Conservation (phyloP, 2,329 filamentous ascomycete species). For the Chaetomium olivaceum region DNA sequence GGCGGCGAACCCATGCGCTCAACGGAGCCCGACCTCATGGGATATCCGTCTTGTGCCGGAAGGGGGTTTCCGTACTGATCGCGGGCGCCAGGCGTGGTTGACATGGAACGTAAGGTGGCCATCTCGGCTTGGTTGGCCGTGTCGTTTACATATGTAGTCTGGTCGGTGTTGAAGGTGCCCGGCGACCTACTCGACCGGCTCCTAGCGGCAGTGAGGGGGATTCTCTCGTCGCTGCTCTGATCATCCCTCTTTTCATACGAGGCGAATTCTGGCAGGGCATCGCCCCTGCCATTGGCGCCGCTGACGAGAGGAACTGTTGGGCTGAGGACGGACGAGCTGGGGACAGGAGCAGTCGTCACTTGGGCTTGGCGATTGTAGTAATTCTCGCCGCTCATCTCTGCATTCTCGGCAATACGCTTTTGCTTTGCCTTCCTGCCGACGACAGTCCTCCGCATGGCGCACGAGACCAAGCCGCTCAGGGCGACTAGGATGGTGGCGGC, state of each 20-base stretch:
- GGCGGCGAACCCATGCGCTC: conserved; percentile 55
- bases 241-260: conserved; percentile 68
- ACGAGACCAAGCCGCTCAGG: conserved; percentile 80
- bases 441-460: conserved; percentile 89
- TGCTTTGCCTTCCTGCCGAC: conserved; percentile 92
- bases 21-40: conserved; percentile 48
- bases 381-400: conserved; percentile 94
- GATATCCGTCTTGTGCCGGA: conserved; percentile 48
- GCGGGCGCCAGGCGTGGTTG: conserved; percentile 32
- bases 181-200: conserved; percentile 62
- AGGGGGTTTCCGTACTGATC: conserved; percentile 68
- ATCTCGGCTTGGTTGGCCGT: conserved; percentile 36
- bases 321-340: conserved; percentile 48
- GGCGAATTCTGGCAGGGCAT: conserved; percentile 57
- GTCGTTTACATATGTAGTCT: conserved; percentile 40
- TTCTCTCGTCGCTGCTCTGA: conserved; percentile 65
- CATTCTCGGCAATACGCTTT: conserved; percentile 87
- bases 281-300: conserved; percentile 52
- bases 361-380: conserved; percentile 75
- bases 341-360: conserved; percentile 44
- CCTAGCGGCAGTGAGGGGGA: conserved; percentile 64
- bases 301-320: conserved; percentile 61
- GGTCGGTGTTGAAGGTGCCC: conserved; percentile 46
- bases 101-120: conserved; percentile 44
- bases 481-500: conserved; percentile 82